Evolutionary conservation across 441 rosid genomes (phyloP), one percentile per base, ranked within the genome.

Genomic region (Raphanus hybrid): DNA sequence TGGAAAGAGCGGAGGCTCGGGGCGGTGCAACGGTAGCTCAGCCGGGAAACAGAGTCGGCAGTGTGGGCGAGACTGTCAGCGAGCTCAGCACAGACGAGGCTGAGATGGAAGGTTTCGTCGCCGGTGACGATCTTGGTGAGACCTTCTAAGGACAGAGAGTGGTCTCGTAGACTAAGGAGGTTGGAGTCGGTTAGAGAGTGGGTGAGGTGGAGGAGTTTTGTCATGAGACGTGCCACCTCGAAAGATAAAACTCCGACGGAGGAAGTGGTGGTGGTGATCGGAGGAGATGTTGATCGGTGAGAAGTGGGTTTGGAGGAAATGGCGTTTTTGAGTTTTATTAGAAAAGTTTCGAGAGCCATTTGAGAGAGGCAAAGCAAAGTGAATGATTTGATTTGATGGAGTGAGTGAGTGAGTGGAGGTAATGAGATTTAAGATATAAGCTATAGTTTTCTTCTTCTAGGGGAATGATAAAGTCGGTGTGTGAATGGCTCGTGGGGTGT

Each of bases 291-390:
- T 14, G 58, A 77, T 35, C 85, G 73, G 37, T 77, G 75, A 61
- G 91, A 81, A 57, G 73, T 73, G 20, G 85, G 87, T 12, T 89
- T 80, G 67, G 89, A 89, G 27, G 88, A 78, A 41, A 91, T 83
- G 10, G 90, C 89, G 11, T 89, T 65, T 82, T 89, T 91, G 23
- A 91, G 92, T 79, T 89, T 95, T n/a, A 86, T 29, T 6, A 91
- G 75, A 84, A 89, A 90, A 48, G 97, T 88, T 75, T 92, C 97
- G 58, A 92, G 94, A 83, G 97, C 94, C 98, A 91, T 74, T 8
- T 5, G 59, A 1, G 23, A 57, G 15, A 20, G 48, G 67, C 67
- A 67, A 78, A 32, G 64, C 15, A 35, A 55, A 72, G 65, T 32
- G 70, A 69, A 39, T 77, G 70, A 78, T 52, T 76, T 6, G 65